Conservation (phyloP, 306 rosid species). For the Trichosanthes truncata region DNA sequence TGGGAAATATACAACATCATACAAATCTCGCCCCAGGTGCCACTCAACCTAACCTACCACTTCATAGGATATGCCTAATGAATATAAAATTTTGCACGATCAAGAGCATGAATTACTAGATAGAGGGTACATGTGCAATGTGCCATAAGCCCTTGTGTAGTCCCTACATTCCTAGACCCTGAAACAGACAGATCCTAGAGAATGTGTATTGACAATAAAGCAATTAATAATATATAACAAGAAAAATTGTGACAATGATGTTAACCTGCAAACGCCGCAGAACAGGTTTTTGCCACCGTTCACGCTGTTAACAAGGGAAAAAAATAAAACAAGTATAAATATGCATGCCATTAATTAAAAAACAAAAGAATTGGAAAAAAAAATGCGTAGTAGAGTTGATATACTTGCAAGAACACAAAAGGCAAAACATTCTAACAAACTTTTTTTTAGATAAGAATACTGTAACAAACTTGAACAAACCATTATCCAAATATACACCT, state of each 20-base stretch:
- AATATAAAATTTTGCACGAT: neutral
- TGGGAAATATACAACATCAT: neutral
- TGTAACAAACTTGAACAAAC: neutral
- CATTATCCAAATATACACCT: neutral
- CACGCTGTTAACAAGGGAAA: slow-evolving; percentile 30
- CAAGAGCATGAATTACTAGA: neutral
- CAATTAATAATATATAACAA: neutral
- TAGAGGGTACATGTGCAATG: neutral
- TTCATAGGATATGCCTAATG: neutral
- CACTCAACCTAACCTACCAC: neutral
- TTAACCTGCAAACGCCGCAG: slow-evolving; percentile 46
- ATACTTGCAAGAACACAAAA: neutral
- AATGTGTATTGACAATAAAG: neutral
- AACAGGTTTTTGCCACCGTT: slow-evolving; percentile 51
- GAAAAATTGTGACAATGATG: neutral
- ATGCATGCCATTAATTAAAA: neutral
- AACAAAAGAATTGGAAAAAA: neutral
- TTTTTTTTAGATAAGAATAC: neutral
- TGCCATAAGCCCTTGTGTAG: neutral
- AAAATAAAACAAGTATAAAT: neutral
- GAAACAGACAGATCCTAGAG: neutral
- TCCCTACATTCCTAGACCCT: neutral
- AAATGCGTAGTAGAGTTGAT: neutral
- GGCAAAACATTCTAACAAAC: neutral
- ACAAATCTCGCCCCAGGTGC: neutral